Evolutionary conservation across 805 yeast species (phyloP).

Genomic region (Tetrapisispora iriomotensis): DNA sequence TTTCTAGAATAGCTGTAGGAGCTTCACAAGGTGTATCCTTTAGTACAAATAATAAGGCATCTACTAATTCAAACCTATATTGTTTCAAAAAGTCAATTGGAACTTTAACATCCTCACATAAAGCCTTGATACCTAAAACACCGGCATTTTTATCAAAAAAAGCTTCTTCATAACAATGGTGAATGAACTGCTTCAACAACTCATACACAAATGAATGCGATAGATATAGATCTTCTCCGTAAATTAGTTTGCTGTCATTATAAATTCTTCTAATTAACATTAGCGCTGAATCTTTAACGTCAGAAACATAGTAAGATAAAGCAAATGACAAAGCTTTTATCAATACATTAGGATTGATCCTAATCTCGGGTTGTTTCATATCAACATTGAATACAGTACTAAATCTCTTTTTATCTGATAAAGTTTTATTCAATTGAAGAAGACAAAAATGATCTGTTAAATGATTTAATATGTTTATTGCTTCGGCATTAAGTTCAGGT

Average conservation of each 20-base stretch:
- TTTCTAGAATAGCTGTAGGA: conserved; percentile 64
- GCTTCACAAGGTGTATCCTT: conserved; percentile 86
- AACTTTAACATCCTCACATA: conserved; percentile 57
- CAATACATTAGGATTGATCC: conserved; percentile 58
- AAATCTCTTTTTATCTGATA: conserved; percentile 56
- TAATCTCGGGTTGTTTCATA: conserved; percentile 69
- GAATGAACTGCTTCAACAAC: conserved; percentile 74
- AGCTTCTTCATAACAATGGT: conserved; percentile 82
- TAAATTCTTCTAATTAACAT: conserved; percentile 54
- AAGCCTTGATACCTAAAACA: conserved; percentile 65
- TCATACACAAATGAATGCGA: conserved; percentile 67
- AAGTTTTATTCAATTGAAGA: conserved; percentile 63
- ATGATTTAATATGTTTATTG: conserved; percentile 49
- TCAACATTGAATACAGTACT: conserved; percentile 63
- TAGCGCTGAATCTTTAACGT: conserved; percentile 63
- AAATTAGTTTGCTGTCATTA: conserved; percentile 50
- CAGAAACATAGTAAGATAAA: conserved; percentile 61
- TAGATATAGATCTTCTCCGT: conserved; percentile 61
- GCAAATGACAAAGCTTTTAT: conserved; percentile 72
- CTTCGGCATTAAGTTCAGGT: conserved; percentile 61
- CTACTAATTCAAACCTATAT: conserved; percentile 72
- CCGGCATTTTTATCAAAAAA: conserved; percentile 86
- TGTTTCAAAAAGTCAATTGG: conserved; percentile 66
- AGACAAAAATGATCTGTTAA: conserved; percentile 72
- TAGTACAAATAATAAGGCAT: conserved; percentile 81